Base-by-base conservation (phyloP, 768 basidiomycete species). In the Strobilomyces confusus region DNA sequence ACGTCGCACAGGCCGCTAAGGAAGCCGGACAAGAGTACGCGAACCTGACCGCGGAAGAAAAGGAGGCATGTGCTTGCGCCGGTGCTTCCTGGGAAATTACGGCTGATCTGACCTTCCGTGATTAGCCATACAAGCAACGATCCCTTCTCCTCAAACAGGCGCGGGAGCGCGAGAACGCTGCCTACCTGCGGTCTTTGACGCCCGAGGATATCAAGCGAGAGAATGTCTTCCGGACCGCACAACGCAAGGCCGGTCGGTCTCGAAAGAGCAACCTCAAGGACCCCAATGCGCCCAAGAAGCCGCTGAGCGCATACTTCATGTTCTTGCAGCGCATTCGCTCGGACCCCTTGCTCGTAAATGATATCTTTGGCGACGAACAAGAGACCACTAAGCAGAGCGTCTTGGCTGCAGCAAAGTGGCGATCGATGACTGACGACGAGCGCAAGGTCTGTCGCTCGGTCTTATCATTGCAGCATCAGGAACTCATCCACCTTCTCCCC, bases 351-450 rank as follows among this genome's bases (percentile, higher is more conserved):
- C 72, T 95, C n/a, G 88, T 91, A 11, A 76, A 68, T 55, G 85
- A 86, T 13, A 84, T 95, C 8, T 95, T 95, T 72, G 90, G 87
- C 11, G 87, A 89, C 49, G 92, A 94, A 72, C 86, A 84, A 33
- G 94, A 95, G 73, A 94, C 94, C 9, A 95, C 94, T 49, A 91
- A 89, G 71, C 94, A 97, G 76, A 93, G 91, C 71, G 90, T 94
- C 4, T 75, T 95, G 44, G 94, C 94, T 53, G 94, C 94, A 45
- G 88, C 87, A 51, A 87, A 88, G 71, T 98, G 94, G 94, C 80
- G 93, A 56, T 86, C 84, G 38, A 89, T 98, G 87, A 86, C 87
- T 29, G 91, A 94, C 71, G 92, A 87, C 43, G 92, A 98, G 73
- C 85, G 93, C 65, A 91, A 90, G 82, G 93, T 94, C 67, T 44